These are phyloP conservation scores for Penicillium pancosmium DNA, from an alignment of 495 filamentous ascomycete genomes.

Conservation along the genomic window DNA sequence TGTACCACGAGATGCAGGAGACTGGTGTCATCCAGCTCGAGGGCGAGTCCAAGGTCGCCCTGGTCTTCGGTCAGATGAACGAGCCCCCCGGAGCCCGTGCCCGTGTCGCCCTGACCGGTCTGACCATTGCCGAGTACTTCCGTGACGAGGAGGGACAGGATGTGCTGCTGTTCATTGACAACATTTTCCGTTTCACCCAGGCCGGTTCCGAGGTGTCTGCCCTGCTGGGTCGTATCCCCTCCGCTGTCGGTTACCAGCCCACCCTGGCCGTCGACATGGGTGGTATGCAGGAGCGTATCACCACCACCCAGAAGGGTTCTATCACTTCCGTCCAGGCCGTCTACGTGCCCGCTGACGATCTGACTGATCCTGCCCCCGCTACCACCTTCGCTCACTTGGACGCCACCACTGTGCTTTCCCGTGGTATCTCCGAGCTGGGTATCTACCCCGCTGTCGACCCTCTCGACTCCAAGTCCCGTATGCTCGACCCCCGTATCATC, in stretches of 20 bases:
- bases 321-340: slow-evolving; percentile 99
- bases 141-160: slow-evolving; percentile 98
- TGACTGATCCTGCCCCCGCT: slow-evolving; percentile 99
- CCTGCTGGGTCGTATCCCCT: slow-evolving; percentile 98
- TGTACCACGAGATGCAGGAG: slow-evolving; percentile 99
- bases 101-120: slow-evolving; percentile 96
- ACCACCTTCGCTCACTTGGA: slow-evolving; percentile 99
- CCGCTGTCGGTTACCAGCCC: slow-evolving; percentile 99
- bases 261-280: slow-evolving; percentile 99
- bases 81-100: slow-evolving; percentile 99
- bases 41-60: slow-evolving; percentile 98
- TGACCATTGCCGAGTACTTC: slow-evolving; percentile 94
- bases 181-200: slow-evolving; percentile 99
- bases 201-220: slow-evolving; percentile 99
- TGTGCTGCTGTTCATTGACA: slow-evolving; percentile 99
- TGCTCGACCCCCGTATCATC: slow-evolving; percentile 98
- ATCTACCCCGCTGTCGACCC: slow-evolving; percentile 99
- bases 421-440: slow-evolving; percentile 99
- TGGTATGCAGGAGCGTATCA: slow-evolving; percentile 99
- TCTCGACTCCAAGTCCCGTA: slow-evolving; percentile 98
- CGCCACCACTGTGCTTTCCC: slow-evolving; percentile 99
- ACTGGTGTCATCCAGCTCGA: slow-evolving; percentile 99
- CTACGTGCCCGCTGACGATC: slow-evolving; percentile 99
- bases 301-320: slow-evolving; percentile 98
- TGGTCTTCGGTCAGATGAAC: slow-evolving; percentile 99